Evolutionary conservation across 805 yeast genomes (phyloP).

Genomic region (Wickerhamomyces rabaulensis): DNA sequence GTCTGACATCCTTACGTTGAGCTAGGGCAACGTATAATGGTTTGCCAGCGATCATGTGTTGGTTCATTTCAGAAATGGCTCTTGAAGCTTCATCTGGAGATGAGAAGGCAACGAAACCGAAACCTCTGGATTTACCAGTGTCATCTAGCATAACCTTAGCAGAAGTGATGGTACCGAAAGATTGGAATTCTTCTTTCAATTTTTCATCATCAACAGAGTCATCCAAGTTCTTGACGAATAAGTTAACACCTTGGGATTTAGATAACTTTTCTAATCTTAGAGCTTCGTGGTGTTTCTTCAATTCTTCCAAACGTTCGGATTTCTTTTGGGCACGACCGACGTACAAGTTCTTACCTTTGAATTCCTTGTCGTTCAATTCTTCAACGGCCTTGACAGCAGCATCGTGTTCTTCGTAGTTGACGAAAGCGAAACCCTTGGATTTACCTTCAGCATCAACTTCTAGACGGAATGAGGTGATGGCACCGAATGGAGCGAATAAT

Average conservation of each 20-base stretch:
- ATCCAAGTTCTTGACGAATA: conserved; percentile 94
- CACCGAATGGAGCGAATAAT: conserved; percentile 70
- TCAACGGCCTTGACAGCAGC: conserved; percentile 90
- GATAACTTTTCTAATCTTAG: conserved; percentile 85
- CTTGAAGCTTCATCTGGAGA: conserved; percentile 98
- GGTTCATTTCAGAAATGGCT: conserved; percentile 98
- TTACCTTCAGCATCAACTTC: conserved; percentile 82
- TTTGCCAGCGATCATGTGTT: conserved; percentile 89
- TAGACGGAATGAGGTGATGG: conserved; percentile 73
- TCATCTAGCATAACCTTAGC: conserved; percentile 96
- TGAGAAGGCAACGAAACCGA: conserved; percentile 97
- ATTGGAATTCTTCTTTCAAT: conserved; percentile 86
- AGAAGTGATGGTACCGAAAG: conserved; percentile 92
- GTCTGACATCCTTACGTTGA: conserved; percentile 97
- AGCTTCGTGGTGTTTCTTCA: conserved; percentile 90
- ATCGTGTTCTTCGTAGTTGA: conserved; percentile 84
- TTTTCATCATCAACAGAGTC: conserved; percentile 88
- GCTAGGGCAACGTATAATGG: conserved; percentile 98
- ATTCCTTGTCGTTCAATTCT: conserved; percentile 80
- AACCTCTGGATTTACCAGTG: conserved; percentile 92
- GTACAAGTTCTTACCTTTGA: conserved; percentile 78
- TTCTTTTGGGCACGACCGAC: conserved; percentile 99
- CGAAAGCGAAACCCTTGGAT: conserved; percentile 93
- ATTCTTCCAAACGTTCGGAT: conserved; percentile 94
- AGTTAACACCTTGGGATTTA: conserved; percentile 96